A percentile compares a stretch with the other conserved stretches of the same genome.
These are phyloP conservation scores for Tetracladium setigerum DNA, from an alignment of 495 filamentous ascomycete genomes.

Conservation along the genomic window DNA sequence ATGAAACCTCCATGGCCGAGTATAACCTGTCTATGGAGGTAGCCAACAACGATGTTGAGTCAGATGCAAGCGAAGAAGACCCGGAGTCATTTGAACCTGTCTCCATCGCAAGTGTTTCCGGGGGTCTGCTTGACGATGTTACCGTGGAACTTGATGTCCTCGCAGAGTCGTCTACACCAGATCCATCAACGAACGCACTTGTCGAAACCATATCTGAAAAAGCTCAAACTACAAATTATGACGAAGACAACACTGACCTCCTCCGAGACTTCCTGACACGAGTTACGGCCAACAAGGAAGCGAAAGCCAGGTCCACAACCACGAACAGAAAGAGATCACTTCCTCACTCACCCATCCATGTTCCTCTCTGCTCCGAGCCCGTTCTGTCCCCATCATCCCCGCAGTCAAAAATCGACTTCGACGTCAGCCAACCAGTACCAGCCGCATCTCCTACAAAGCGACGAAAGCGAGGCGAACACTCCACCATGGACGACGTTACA, in stretches of 20 bases:
- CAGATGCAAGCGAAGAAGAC: background rate
- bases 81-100: slow-evolving; percentile 10
- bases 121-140: background rate
- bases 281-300: slow-evolving; percentile 36
- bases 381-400: slow-evolving; percentile 20
- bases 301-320: slow-evolving; percentile 22
- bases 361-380: slow-evolving; percentile 31
- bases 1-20: too few relatives aligned
- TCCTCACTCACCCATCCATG: slow-evolving; percentile 23
- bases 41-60: background rate
- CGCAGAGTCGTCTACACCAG: slow-evolving; percentile 1
- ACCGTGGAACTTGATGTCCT: background rate
- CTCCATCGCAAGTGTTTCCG: background rate
- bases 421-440: slow-evolving; percentile 7
- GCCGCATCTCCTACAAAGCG: slow-evolving; percentile 9
- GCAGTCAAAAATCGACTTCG: slow-evolving; percentile 12
- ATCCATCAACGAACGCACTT: slow-evolving; percentile 4
- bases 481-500: slow-evolving; percentile 7
- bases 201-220: slow-evolving; percentile 5
- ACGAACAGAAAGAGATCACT: slow-evolving; percentile 26
- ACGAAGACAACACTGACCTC: slow-evolving; percentile 33
- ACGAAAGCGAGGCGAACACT: slow-evolving; percentile 1
- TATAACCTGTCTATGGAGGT: too few relatives aligned
- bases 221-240: slow-evolving; percentile 4
- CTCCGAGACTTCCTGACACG: slow-evolving; percentile 36